Evolutionary conservation across 805 yeast genomes (phyloP), one percentile per base, ranked within the genome.

Genomic region (Wickerhamia fluorescens): DNA sequence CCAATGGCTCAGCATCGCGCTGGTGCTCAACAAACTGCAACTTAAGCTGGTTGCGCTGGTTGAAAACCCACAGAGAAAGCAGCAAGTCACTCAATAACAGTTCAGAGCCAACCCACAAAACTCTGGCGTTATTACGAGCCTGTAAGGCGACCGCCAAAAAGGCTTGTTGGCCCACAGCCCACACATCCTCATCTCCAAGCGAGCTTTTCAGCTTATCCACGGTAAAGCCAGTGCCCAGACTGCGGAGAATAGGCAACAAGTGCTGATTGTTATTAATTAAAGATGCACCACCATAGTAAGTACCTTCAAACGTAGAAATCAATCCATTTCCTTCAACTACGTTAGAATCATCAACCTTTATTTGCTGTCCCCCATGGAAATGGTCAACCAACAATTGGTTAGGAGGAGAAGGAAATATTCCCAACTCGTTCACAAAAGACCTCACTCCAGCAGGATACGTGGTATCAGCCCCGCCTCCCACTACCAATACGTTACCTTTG

Each of bases 131-230:
- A 49, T 73, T 73, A 32, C 75, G 65, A 27, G 79, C 79, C 61
- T 92, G 99, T 45, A 85, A 71, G 1, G 77, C 92, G 7, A 75
- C 94, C 14, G 77, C 73, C 29, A 83, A 51, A 51, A 63, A 78
- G 4, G 85, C 87, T 58, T 88, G 94, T 24, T 75, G 64, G 17
- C 96, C 96, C 20, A 76, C 61, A 9, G 83, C 75, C 95, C 95
- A 88, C 3, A 76, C 65, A 13, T 61, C 59, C 7, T 65, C 69
- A 7, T 49, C 33, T 38, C 61, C 68, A 23, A 67, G 54, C n/a
- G 61, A 56, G 9, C 40, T 42, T 16, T 53, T 46, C 31, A 66
- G 61, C 5, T 58, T 41, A 39, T 66, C 66, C 42, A 42, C 43
- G 22, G 84, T 69, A 48, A 71, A 71, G 3, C 89, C 72, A 2